Conservation (phyloP, 495 filamentous ascomycete genomes). For the Pyrenula massariospora region DNA sequence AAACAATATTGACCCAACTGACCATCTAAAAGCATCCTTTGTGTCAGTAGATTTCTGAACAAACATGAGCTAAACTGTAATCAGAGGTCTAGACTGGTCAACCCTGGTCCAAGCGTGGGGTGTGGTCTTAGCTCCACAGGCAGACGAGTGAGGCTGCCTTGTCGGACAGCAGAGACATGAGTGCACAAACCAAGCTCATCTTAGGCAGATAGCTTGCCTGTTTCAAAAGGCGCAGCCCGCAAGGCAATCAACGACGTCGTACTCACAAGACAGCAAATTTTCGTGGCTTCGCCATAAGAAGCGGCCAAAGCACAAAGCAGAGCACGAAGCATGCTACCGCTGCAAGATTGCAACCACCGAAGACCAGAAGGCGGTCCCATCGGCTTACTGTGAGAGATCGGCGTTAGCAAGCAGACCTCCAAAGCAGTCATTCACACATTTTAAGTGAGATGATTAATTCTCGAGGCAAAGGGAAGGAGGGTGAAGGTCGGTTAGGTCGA, state of each 20-base stretch:
- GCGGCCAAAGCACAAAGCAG: constrained; percentile 80
- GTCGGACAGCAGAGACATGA: background rate
- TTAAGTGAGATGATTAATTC: background rate
- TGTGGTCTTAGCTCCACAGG: background rate
- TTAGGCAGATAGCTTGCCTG: background rate
- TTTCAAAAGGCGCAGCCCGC: background rate
- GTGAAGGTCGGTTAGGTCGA: constrained; percentile 13
- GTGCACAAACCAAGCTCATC: background rate
- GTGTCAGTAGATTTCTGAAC: background rate
- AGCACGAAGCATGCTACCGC: constrained; percentile 85
- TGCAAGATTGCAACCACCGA: constrained; percentile 81
- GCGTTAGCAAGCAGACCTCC: constrained; percentile 7
- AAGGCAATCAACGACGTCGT: background rate
- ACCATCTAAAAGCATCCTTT: constrained; percentile 56
- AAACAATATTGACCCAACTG: constrained; percentile 82
- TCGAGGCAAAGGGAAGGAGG: constrained; percentile 2
- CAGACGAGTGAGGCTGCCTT: background rate
- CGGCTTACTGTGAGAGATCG: constrained; percentile 61
- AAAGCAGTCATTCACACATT: background rate
- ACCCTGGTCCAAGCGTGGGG: background rate
- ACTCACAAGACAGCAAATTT: constrained; percentile 98
- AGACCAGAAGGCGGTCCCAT: constrained; percentile 92
- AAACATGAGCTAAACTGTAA: background rate
- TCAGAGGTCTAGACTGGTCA: background rate
- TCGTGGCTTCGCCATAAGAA: constrained; percentile 63